Base-by-base conservation (phyloP, 495 filamentous ascomycete genomes). In the Tuber indicum region DNA sequence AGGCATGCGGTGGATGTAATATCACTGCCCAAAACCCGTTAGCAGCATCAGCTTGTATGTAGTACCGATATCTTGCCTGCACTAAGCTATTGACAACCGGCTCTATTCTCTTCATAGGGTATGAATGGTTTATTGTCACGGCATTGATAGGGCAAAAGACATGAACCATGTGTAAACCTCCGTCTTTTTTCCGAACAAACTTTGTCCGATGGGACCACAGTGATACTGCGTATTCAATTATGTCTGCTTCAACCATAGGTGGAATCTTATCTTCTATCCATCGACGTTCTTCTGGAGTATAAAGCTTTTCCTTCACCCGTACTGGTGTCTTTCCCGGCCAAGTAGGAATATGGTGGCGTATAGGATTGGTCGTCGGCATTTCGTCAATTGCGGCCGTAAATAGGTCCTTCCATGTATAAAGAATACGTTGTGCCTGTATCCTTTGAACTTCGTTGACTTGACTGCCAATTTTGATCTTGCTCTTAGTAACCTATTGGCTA, bases 351-450 rank as follows among this genome's bases (percentile, higher is more conserved):
- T 49, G 69, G 47, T 78, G 77, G 0, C 16, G 0, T 1, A 45
- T 41, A 1, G 76, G 21, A 1, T 76, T 47, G 0, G 66, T 72
- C 0, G 39, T 41, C 0, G 71, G 69, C 1, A 78, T 41, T 12
- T 72, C 44, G 12, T 44, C 45, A 1, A 74, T 23, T 41, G 75
- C 73, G 21, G n/a, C 8, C 2, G 5, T 16, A 26, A 78, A 76
- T 10, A 78, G n/a, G 7, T 75, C 77, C 19, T 23, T 66, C 73
- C 74, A 78, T 1, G 74, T 78, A 70, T 78, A 78, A 0, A 78
- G 45, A n/a, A n/a, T n/a, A n/a, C n/a, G n/a, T n/a, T n/a, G n/a
- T n/a, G n/a, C n/a, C n/a, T n/a, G n/a, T n/a, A n/a, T n/a, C n/a
- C n/a, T n/a, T n/a, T n/a, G n/a, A n/a, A n/a, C n/a, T n/a, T n/a